A percentile compares a stretch with the other conserved stretches of the same genome.
Conservation (phyloP, 2,329 filamentous ascomycete genomes). For the Curvularia spicifera region DNA sequence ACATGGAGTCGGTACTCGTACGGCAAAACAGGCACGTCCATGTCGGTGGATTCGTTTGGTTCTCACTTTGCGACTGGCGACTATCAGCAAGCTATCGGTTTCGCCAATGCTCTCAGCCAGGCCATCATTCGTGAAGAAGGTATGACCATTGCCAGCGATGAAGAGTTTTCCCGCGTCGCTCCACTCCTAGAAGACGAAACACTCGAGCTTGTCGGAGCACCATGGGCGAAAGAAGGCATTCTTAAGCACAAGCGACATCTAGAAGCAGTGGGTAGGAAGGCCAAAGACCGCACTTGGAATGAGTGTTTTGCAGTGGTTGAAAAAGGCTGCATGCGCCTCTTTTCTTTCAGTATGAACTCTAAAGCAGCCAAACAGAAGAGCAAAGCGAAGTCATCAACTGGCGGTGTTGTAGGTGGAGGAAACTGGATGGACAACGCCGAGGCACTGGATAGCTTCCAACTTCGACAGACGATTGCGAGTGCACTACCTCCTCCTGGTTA, state of each 20-base stretch:
- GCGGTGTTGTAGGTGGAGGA: conserved; percentile 83
- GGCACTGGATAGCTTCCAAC: conserved; percentile 81
- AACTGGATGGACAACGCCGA: conserved; percentile 99
- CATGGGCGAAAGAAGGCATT: conserved; percentile 97
- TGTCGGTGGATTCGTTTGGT: conserved; percentile 89
- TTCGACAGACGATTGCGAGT: conserved; percentile 91
- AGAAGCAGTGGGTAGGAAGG: conserved; percentile 86
- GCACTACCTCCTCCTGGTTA: conserved; percentile 90
- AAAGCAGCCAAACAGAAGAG: conserved; percentile 76
- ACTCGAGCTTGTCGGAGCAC: conserved; percentile 88
- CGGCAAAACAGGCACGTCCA: conserved; percentile 86
- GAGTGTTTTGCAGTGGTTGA: conserved; percentile 97
- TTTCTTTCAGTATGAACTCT: conserved; percentile 82
- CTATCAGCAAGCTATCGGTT: conserved; percentile 95
- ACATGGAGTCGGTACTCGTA: conserved; percentile 95
- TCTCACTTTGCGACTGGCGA: conserved; percentile 77
- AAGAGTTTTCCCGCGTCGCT: conserved; percentile 65
- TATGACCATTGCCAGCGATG: conserved; percentile 59
- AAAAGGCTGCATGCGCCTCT: conserved; percentile 90
- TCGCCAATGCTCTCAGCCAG: conserved; percentile 94
- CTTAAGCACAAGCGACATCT: conserved; percentile 96
- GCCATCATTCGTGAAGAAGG: conserved; percentile 92
- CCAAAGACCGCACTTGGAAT: conserved; percentile 92
- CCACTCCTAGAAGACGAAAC: conserved; percentile 90
- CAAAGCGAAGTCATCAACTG: conserved; percentile 62